These are phyloP conservation scores for Vachellia pachyceras DNA, from an alignment of 306 rosid genomes.

Conservation along the genomic window DNA sequence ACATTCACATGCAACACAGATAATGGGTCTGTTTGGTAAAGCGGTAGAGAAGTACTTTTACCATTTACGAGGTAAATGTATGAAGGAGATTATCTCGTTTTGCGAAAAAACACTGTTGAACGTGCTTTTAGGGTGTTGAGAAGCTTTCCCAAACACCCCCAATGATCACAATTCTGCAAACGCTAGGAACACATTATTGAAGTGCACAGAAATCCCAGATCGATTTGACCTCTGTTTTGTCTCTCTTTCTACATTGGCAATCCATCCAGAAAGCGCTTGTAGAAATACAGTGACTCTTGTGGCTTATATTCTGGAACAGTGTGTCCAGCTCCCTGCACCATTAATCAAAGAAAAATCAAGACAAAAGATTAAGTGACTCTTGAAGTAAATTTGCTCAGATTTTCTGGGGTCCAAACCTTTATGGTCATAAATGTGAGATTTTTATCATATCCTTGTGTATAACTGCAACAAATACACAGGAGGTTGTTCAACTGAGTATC, in stretches of 20 bases:
- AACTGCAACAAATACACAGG: slow-evolving; percentile 57
- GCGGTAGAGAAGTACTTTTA: no score
- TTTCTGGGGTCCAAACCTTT: slow-evolving; percentile 56
- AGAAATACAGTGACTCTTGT: slow-evolving; percentile 73
- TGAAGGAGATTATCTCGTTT: no score
- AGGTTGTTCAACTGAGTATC: background rate
- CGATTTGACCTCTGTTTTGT: background rate
- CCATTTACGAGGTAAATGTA: no score
- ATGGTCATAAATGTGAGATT: slow-evolving; percentile 79
- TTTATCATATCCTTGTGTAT: slow-evolving; percentile 69
- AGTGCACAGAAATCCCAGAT: slow-evolving; percentile 15
- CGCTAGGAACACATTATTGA: background rate
- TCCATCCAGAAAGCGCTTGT: slow-evolving; percentile 74
- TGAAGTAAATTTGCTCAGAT: background rate
- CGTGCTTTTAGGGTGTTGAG: no score
- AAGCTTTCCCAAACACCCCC: no score
- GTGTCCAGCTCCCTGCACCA: slow-evolving; percentile 88
- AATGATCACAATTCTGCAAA: background rate
- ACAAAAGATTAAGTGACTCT: background rate
- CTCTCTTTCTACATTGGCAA: slow-evolving; percentile 37
- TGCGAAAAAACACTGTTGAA: no score
- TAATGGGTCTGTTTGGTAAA: no score
- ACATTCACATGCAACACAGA: background rate
- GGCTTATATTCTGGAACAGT: slow-evolving; percentile 98
- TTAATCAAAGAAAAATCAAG: slow-evolving; percentile 28